phyloP scores from a whole-genome alignment of 31 red algal species.

The Endocladia muricata region DNA sequence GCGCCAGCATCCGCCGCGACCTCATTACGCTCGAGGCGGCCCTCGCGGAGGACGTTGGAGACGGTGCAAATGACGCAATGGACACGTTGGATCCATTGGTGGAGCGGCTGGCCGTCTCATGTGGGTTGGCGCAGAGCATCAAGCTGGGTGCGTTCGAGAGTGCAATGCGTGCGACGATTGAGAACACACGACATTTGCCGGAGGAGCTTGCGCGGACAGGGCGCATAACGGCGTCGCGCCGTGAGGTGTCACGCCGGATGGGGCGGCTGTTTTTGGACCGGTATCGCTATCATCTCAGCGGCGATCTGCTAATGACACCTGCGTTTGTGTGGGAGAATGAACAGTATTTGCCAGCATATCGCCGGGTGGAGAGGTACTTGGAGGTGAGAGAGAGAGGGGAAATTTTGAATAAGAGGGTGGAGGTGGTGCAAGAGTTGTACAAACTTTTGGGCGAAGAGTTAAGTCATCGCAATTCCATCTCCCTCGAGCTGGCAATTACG shows the following conservation, averaged over 20 bases:
- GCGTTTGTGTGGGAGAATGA: conserved; percentile 88
- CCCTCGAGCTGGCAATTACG: conserved; percentile 59
- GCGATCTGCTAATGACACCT: conserved; percentile 81
- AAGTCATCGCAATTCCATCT: conserved; percentile 45
- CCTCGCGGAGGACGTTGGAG: not conserved
- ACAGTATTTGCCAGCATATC: conserved; percentile 58
- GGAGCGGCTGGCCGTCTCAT: conserved; percentile 75
- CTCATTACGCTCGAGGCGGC: conserved; percentile 25
- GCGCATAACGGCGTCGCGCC: conserved; percentile 49
- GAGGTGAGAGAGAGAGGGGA: conserved; percentile 79
- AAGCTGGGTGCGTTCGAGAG: conserved; percentile 82
- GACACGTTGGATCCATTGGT: conserved; percentile 48
- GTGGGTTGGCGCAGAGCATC: conserved; percentile 82
- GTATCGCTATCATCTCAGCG: conserved; percentile 72
- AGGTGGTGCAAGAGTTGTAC: conserved; percentile 87
- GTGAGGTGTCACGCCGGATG: conserved; percentile 75
- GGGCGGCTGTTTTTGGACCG: conserved; percentile 78
- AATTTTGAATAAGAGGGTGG: conserved; percentile 77
- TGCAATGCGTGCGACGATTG: conserved; percentile 65
- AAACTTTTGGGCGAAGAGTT: conserved; percentile 74
- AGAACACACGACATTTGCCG: conserved; percentile 73
- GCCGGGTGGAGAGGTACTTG: conserved; percentile 70
- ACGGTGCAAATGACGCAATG: too few species aligned
- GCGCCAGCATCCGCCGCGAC: conserved; percentile 10
- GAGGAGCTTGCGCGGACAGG: conserved; percentile 81